Percentiles rank a stretch among this genome's conserved stretches.
Conservation (phyloP, 164 flowering plant genomes). For the Stephania yunnanensis region DNA sequence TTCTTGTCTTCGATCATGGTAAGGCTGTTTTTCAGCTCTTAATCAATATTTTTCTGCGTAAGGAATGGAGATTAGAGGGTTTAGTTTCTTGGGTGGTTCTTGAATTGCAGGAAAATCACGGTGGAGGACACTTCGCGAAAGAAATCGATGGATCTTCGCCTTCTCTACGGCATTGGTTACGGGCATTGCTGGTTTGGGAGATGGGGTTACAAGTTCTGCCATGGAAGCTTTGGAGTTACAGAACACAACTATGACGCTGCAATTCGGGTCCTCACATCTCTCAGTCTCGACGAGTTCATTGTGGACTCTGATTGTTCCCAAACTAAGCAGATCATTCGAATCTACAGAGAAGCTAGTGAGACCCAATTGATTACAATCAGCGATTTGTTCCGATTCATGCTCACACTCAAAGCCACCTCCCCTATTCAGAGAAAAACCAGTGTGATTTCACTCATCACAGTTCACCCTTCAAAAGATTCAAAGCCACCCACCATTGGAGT, state of each 20-base stretch:
- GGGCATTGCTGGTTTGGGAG: slow-evolving; percentile 87
- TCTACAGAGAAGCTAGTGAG: slow-evolving; percentile 50
- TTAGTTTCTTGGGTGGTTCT: neutral
- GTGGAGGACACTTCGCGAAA: slow-evolving; percentile 66
- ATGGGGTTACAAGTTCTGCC: slow-evolving; percentile 74
- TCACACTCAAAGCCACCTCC: slow-evolving; percentile 38
- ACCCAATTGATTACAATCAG: slow-evolving; percentile 42
- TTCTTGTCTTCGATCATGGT: slow-evolving; percentile 52
- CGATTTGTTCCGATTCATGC: slow-evolving; percentile 64
- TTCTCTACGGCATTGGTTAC: slow-evolving; percentile 71
- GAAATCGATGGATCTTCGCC: slow-evolving; percentile 61
- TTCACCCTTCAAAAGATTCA: too few species aligned
- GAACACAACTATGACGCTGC: slow-evolving; percentile 46
- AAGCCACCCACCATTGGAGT: slow-evolving; percentile 12
- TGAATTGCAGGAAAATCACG: slow-evolving; percentile 47
- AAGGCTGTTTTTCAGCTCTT: neutral
- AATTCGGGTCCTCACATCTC: slow-evolving; percentile 46
- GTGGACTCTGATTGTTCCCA: slow-evolving; percentile 24
- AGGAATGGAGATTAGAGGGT: too few species aligned
- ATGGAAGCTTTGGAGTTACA: slow-evolving; percentile 71
- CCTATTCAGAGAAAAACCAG: slow-evolving; percentile 12
- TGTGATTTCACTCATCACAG: neutral
- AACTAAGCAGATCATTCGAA: slow-evolving; percentile 35
- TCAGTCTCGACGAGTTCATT: slow-evolving; percentile 41
- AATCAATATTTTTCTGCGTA: too few species aligned